A percentile compares a stretch with the other conserved stretches of the same genome.
These are phyloP conservation scores for Torulaspora indica DNA, from an alignment of 805 yeast genomes.

Conservation along the genomic window DNA sequence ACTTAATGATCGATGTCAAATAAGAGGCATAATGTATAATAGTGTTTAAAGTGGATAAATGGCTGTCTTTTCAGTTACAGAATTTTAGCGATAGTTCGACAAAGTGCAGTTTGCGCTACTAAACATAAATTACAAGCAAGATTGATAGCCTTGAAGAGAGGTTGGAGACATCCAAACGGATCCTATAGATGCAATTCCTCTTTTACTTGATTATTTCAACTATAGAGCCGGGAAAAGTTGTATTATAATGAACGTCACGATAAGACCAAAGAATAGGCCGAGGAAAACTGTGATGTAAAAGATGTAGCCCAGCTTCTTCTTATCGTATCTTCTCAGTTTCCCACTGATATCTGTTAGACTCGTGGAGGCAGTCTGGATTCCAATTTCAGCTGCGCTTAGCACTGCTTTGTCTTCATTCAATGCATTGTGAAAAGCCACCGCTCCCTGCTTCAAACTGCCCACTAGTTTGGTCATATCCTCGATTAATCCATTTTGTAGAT, in stretches of 20 bases:
- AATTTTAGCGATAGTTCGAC: too few relatives aligned
- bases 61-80: too few relatives aligned
- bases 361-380: slow-evolving; percentile 38
- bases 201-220: slow-evolving; percentile 2
- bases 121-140: background rate
- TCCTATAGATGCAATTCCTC: background rate
- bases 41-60: background rate
- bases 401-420: slow-evolving; percentile 39
- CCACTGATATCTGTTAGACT: slow-evolving; percentile 35
- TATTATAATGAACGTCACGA: slow-evolving; percentile 36
- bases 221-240: slow-evolving; percentile 40
- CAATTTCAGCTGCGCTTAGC: slow-evolving; percentile 41
- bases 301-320: slow-evolving; percentile 30
- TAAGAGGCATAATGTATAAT: slow-evolving; percentile 3
- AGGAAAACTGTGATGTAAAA: slow-evolving; percentile 27
- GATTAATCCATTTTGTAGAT: slow-evolving; percentile 37
- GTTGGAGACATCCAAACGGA: too few relatives aligned
- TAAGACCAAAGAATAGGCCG: slow-evolving; percentile 32
- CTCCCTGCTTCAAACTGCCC: slow-evolving; percentile 38
- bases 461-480: slow-evolving; percentile 40
- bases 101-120: background rate
- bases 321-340: slow-evolving; percentile 32
- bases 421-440: slow-evolving; percentile 40
- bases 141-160: too few relatives aligned
- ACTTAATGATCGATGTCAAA: slow-evolving; percentile 34